A percentile compares a stretch with the other conserved stretches of the same genome.
phyloP scores from a whole-genome alignment of 192 early-diverging fungal genomes.

The Coemansia sp. region DNA sequence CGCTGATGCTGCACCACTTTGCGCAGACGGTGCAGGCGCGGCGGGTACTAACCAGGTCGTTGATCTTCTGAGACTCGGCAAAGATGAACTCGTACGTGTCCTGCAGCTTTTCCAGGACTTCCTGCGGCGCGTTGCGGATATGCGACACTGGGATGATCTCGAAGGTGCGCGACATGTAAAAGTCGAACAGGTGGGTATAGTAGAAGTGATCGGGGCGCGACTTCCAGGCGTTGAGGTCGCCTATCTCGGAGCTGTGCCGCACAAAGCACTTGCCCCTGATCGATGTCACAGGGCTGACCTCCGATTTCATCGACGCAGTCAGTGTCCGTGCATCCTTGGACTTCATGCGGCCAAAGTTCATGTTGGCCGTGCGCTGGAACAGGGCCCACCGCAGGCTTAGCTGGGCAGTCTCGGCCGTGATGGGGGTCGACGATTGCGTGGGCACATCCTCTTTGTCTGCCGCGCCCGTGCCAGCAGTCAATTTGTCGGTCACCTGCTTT shows the following conservation, averaged over 20 bases:
- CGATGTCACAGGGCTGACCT: constrained; percentile 71
- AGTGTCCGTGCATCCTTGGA: constrained; percentile 66
- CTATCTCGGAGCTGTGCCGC: constrained; percentile 50
- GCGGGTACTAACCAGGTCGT: constrained; percentile 64
- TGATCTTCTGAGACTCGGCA: constrained; percentile 75
- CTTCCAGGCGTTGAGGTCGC: constrained; percentile 37
- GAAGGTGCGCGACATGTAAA: constrained; percentile 81
- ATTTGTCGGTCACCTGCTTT: neutral
- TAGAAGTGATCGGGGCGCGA: constrained; percentile 68
- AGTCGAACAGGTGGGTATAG: constrained; percentile 83
- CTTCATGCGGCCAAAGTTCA: constrained; percentile 54
- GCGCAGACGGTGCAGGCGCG: constrained; percentile 66
- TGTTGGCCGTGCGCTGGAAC: constrained; percentile 72
- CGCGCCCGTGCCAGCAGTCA: neutral
- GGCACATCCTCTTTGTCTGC: constrained; percentile 6
- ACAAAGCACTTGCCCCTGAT: constrained; percentile 79
- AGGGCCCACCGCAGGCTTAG: constrained; percentile 56
- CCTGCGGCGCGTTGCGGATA: constrained; percentile 72
- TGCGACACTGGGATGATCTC: constrained; percentile 76
- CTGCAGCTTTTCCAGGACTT: constrained; percentile 59
- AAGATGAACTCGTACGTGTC: constrained; percentile 78
- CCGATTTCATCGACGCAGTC: constrained; percentile 84
- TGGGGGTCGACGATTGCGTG: constrained; percentile 11
- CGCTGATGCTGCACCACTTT: constrained; percentile 61
- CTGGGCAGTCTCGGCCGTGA: constrained; percentile 6